These are phyloP conservation scores for Russula lepida DNA, from an alignment of 768 basidiomycete genomes.

Conservation along the genomic window DNA sequence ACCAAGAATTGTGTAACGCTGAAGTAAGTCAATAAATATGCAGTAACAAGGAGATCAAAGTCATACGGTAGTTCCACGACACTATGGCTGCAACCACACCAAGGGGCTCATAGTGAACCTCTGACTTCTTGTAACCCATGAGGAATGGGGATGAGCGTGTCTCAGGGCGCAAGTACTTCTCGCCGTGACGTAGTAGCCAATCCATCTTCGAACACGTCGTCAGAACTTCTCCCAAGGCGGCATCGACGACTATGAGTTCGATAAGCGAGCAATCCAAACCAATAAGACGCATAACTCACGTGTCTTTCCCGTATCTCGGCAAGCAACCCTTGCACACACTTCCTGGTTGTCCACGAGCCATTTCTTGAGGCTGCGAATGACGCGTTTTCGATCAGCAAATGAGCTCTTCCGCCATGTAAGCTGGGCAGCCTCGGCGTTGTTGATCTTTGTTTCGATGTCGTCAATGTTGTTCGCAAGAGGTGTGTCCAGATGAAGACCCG, in stretches of 20 bases:
- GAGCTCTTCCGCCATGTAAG: slow-evolving; percentile 63
- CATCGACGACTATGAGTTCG: slow-evolving; percentile 67
- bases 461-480: slow-evolving; percentile 62
- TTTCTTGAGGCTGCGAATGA: slow-evolving; percentile 78
- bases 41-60: slow-evolving; percentile 5
- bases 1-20: slow-evolving; percentile 93
- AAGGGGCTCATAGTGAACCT: slow-evolving; percentile 81
- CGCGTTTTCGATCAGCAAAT: slow-evolving; percentile 71
- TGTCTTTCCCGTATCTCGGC: slow-evolving; percentile 94
- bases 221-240: slow-evolving; percentile 88
- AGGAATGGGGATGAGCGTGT: slow-evolving; percentile 57
- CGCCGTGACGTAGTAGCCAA: slow-evolving; percentile 84
- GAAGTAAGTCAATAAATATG: neutral
- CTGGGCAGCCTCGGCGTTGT: slow-evolving; percentile 56
- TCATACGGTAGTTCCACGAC: slow-evolving; percentile 88
- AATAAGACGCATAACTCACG: slow-evolving; percentile 38
- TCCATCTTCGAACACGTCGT: slow-evolving; percentile 94
- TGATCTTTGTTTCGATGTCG: slow-evolving; percentile 71
- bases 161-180: slow-evolving; percentile 65
- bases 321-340: slow-evolving; percentile 75
- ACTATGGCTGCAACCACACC: slow-evolving; percentile 91
- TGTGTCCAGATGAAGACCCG: slow-evolving; percentile 72
- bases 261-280: neutral
- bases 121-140: slow-evolving; percentile 66
- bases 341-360: slow-evolving; percentile 94